Evolutionary conservation across 352 stramenopile genomes (phyloP).

Genomic region (Phytopythium aichiense): DNA sequence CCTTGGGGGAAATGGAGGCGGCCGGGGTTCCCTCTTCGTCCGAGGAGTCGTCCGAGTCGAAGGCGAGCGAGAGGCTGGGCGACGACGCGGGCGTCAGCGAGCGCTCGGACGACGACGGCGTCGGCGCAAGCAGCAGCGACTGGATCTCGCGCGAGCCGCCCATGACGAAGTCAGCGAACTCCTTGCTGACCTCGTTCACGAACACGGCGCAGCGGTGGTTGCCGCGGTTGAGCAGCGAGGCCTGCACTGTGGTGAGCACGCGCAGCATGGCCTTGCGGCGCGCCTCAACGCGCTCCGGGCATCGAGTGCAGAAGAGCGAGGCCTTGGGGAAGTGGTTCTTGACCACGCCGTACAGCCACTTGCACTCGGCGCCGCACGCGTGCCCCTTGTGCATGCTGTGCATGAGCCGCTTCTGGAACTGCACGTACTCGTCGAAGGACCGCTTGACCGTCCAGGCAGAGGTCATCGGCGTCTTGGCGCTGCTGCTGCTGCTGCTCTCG

Average conservation of each 20-base stretch:
- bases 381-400: slow-evolving; percentile 42
- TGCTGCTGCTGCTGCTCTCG: slow-evolving; percentile 1
- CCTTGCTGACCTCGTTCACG: slow-evolving; percentile 22
- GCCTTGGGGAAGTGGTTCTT: slow-evolving; percentile 48
- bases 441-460: slow-evolving; percentile 25
- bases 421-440: slow-evolving; percentile 36
- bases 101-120: slow-evolving; percentile 20
- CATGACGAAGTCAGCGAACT: slow-evolving; percentile 24
- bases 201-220: slow-evolving; percentile 28
- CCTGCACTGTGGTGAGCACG: slow-evolving; percentile 31
- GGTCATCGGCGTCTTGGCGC: slow-evolving; percentile 11
- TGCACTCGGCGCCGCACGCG: slow-evolving; percentile 51
- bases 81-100: slow-evolving; percentile 13
- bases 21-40: slow-evolving; percentile 20
- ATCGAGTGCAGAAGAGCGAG: slow-evolving; percentile 27
- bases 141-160: slow-evolving; percentile 10
- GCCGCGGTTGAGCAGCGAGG: slow-evolving; percentile 29
- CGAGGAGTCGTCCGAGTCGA: slow-evolving; percentile 16
- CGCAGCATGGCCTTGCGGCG: slow-evolving; percentile 21
- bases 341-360: slow-evolving; percentile 50
- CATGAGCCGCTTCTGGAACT: slow-evolving; percentile 33
- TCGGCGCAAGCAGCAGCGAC: slow-evolving; percentile 8
- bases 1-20: slow-evolving; percentile 8
- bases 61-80: slow-evolving; percentile 18
- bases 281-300: slow-evolving; percentile 20